A percentile compares a stretch with the other conserved stretches of the same genome.
Evolutionary conservation across 768 basidiomycete genomes (phyloP).

Genomic region (Naganishia randhawae): DNA sequence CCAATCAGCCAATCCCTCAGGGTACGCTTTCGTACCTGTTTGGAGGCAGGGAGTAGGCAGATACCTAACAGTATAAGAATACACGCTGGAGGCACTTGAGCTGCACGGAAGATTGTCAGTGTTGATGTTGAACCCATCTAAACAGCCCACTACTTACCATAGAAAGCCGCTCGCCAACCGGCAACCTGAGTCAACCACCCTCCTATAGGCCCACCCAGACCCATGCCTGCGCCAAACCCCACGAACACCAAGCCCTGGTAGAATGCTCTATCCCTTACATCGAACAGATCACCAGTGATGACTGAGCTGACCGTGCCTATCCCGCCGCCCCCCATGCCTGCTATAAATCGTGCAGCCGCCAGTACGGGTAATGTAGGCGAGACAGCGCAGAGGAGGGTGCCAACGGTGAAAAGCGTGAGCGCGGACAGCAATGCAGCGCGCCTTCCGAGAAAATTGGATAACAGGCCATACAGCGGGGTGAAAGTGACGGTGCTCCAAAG

Average conservation of each 20-base stretch:
- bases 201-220: slow-evolving; percentile 30
- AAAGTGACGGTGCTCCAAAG: slow-evolving; percentile 52
- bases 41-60: slow-evolving; percentile 12
- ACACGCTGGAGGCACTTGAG: slow-evolving; percentile 26
- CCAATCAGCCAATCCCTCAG: slow-evolving; percentile 1
- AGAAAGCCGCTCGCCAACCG: slow-evolving; percentile 33
- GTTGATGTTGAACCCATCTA: neutral
- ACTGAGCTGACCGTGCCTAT: slow-evolving; percentile 30
- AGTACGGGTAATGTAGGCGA: slow-evolving; percentile 78
- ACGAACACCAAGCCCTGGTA: slow-evolving; percentile 29
- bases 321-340: slow-evolving; percentile 32
- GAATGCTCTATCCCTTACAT: slow-evolving; percentile 57
- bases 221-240: slow-evolving; percentile 26
- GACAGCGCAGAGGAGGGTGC: slow-evolving; percentile 79
- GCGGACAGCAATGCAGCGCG: slow-evolving; percentile 85
- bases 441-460: slow-evolving; percentile 54
- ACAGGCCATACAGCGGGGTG: slow-evolving; percentile 59
- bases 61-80: slow-evolving; percentile 16
- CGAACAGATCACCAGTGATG: slow-evolving; percentile 29
- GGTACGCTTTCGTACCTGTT: neutral
- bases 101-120: slow-evolving; percentile 6
- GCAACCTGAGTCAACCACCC: slow-evolving; percentile 27
- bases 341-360: slow-evolving; percentile 58
- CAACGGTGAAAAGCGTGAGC: slow-evolving; percentile 74
- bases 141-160: slow-evolving; percentile 9